Conservation (phyloP, 1,139 yeast genomes). For the Saccharomyces hybrid region DNA sequence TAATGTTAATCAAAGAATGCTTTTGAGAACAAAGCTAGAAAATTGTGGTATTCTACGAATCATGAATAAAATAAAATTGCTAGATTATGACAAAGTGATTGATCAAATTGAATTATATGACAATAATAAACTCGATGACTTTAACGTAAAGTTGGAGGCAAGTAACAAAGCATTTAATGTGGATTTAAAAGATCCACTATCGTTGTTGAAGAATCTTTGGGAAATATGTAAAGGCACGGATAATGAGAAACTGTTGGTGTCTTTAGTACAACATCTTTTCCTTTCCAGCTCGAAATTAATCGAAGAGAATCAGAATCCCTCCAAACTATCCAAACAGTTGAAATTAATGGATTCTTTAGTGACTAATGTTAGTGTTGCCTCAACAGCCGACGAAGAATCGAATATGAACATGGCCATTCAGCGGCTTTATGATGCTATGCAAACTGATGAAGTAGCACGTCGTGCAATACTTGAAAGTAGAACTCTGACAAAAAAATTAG, state of each 20-base stretch:
- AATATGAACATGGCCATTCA: slow-evolving; percentile 81
- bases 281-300: slow-evolving; percentile 35
- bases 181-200: slow-evolving; percentile 69
- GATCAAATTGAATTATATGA: slow-evolving; percentile 61
- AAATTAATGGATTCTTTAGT: slow-evolving; percentile 77
- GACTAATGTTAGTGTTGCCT: slow-evolving; percentile 68
- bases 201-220: slow-evolving; percentile 64
- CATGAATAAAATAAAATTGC: slow-evolving; percentile 50
- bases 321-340: slow-evolving; percentile 56
- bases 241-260: slow-evolving; percentile 61
- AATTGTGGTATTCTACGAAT: slow-evolving; percentile 69
- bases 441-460: slow-evolving; percentile 84
- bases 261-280: slow-evolving; percentile 79
- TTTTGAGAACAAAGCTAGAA: slow-evolving; percentile 66
- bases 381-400: slow-evolving; percentile 55
- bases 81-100: slow-evolving; percentile 56
- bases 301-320: slow-evolving; percentile 50
- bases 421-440: slow-evolving; percentile 64
- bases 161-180: slow-evolving; percentile 55
- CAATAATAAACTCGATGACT: slow-evolving; percentile 63
- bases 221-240: slow-evolving; percentile 61
- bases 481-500: slow-evolving; percentile 58
- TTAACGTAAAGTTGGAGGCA: slow-evolving; percentile 52
- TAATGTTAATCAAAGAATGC: slow-evolving; percentile 61
- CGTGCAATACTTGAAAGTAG: slow-evolving; percentile 70